phyloP scores from a whole-genome alignment of 768 basidiomycete genomes.

The Xerocomellus chrysenteron region DNA sequence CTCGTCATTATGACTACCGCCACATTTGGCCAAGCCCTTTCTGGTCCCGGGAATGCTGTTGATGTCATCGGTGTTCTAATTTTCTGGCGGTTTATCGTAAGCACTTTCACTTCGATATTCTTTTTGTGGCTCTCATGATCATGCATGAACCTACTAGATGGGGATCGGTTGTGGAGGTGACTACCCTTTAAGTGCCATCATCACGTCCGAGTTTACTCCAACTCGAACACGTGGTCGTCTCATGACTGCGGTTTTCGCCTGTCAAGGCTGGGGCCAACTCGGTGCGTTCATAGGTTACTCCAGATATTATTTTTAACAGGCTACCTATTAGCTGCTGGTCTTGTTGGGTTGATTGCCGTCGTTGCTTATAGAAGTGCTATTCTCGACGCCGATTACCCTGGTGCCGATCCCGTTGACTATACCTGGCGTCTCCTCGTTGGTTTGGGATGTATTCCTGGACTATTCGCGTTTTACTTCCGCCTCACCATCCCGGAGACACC shows the following conservation, averaged over 20 bases:
- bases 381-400: constrained; percentile 39
- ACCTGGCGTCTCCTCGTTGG: constrained; percentile 88
- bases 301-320: background rate
- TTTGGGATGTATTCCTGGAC: constrained; percentile 77
- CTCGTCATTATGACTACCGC: constrained; percentile 76
- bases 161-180: constrained; percentile 87
- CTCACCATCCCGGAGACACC: constrained; percentile 91
- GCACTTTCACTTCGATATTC: constrained; percentile 6
- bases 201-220: constrained; percentile 87
- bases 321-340: constrained; percentile 49
- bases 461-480: constrained; percentile 82
- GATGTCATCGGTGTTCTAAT: constrained; percentile 69
- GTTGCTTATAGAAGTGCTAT: constrained; percentile 60
- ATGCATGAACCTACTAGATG: constrained; percentile 40
- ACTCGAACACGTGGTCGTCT: constrained; percentile 76
- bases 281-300: constrained; percentile 37
- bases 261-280: constrained; percentile 90
- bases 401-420: constrained; percentile 60
- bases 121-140: background rate
- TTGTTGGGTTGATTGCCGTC: constrained; percentile 63
- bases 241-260: constrained; percentile 84
- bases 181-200: constrained; percentile 79
- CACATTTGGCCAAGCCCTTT: constrained; percentile 76
- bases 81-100: constrained; percentile 77
- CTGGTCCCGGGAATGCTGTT: constrained; percentile 60